Base-by-base conservation (phyloP, 805 yeast species). In the Cyberlindnera maritima region DNA sequence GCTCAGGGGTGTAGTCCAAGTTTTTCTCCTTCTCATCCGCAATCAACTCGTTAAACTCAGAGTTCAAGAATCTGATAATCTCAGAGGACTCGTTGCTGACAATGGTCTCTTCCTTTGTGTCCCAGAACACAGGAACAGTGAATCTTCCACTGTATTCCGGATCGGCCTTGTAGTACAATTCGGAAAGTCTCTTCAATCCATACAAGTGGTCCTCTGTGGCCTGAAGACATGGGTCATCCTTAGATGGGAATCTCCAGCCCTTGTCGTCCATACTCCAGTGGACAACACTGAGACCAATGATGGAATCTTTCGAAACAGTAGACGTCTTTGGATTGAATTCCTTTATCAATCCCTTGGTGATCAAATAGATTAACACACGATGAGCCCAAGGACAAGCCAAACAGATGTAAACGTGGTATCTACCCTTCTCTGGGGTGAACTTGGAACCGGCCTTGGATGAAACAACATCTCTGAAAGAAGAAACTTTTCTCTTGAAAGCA, bases 311-410 rank as follows among this genome's bases (percentile, higher is more conserved):
- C 2, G 60, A 44, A 3, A 71, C 63, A 7, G 55, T 45, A 3
- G 64, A 58, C 2, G 62, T 59, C 28, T 36, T 34, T 23, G 63
- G 61, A 41, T 69, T 61, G 45, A 72, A 73, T 32, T 71, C 60
- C 44, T 71, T 72, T n/a, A 71, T 64, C 41, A 85, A 65, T 1
- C 96, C 96, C 69, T 90, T 89, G 52, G 92, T 70, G 12, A 76
- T 66, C 44, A 97, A 70, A 3, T 83, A 74, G 44, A 89, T 83
- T 48, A 91, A 71, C 0, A 91, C 80, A 52, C 98, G 76, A 62
- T 88, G 96, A 1, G 97, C 97, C 79, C 97, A 92, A 4, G 99
- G 98, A 67, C 99, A 92, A 2, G 96, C 96, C 41, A 75, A 72
- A 1, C 94, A 85, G 11, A 89, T 96, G 58, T 86, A 91, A 46